Base-by-base conservation (phyloP, 495 filamentous ascomycete species). In the Aspergillus nanangensis region DNA sequence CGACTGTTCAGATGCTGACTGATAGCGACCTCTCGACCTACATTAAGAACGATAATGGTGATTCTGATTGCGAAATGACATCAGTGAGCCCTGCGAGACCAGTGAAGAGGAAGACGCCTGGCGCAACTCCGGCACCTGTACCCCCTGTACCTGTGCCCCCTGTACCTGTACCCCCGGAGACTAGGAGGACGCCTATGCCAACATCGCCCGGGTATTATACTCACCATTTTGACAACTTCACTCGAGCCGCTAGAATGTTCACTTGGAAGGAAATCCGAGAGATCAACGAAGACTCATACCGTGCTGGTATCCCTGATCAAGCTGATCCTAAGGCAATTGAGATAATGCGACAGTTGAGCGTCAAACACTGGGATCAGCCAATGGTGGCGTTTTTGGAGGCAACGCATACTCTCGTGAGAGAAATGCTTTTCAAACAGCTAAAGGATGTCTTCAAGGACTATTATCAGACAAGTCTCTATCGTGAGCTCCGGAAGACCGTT, bases 281-380 rank as follows among this genome's bases (percentile, higher is more conserved):
- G 0, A 62, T 72, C 22, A 63, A 68, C 9, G 60, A 66, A 37
- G 61, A 72, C n/a, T 63, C 61, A 0, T 65, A 67, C 17, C 54
- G 51, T 2, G 62, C 60, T 11, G 66, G 70, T 0, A 55, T 74
- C 0, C 69, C 69, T 0, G 62, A 69, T 15, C 64, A 71, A 15
- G 62, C 61, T 5, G 62, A 75, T 22, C 71, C 74, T 0, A 66
- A 66, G 2, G 71, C 72, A 0, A 67, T 68, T 4, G 67, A 75
- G 14, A 57, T 45, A 0, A 59, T 78, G 46, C 63, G 71, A 14
- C 37, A 51, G n/a, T 18, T 53, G 9, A 74, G 65, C 22, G 58
- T 75, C 5, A 42, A 50, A 2, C 67, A 74, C 17, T 78, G 74
- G 74, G 31, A 53, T 2, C 42, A 40, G 0, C 64, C 71, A 0